Conservation (phyloP, 495 filamentous ascomycete species). For the Penicillium bovifimosum region DNA sequence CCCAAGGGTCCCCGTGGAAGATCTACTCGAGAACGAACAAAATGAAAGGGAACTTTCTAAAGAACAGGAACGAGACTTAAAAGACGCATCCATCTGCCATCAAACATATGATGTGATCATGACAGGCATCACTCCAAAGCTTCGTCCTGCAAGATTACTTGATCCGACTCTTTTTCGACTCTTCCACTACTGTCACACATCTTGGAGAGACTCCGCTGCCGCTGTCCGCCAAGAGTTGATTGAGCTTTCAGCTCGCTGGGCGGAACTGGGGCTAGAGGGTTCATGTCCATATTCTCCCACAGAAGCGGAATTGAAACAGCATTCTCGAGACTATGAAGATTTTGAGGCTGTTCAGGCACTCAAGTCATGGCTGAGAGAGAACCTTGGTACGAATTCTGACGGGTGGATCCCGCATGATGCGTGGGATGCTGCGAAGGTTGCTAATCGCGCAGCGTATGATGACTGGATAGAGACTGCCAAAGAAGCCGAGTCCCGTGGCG, state of each 20-base stretch:
- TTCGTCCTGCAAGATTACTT: slow-evolving; percentile 28
- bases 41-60: slow-evolving; percentile 1
- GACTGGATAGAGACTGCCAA: slow-evolving; percentile 29
- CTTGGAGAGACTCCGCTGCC: slow-evolving; percentile 38
- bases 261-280: slow-evolving; percentile 30
- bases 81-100: slow-evolving; percentile 28
- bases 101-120: slow-evolving; percentile 36
- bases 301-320: slow-evolving; percentile 24
- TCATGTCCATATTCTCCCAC: slow-evolving; percentile 30
- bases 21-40: slow-evolving; percentile 8
- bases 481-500: slow-evolving; percentile 21
- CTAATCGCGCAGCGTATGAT: slow-evolving; percentile 29
- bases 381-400: slow-evolving; percentile 19
- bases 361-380: slow-evolving; percentile 22
- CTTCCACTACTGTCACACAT: slow-evolving; percentile 36
- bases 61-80: slow-evolving; percentile 13
- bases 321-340: slow-evolving; percentile 32
- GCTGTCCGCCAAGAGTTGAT: slow-evolving; percentile 29
- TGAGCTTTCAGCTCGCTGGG: slow-evolving; percentile 15
- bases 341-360: slow-evolving; percentile 32
- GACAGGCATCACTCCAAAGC: slow-evolving; percentile 30
- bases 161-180: slow-evolving; percentile 34
- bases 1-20: slow-evolving; percentile 8
- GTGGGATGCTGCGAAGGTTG: slow-evolving; percentile 29
- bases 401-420: slow-evolving; percentile 30